Percentiles rank a stretch among this genome's conserved stretches.
Evolutionary conservation across 2,329 filamentous ascomycete species (phyloP).

Genomic region (Ophiocordyceps sinensis): DNA sequence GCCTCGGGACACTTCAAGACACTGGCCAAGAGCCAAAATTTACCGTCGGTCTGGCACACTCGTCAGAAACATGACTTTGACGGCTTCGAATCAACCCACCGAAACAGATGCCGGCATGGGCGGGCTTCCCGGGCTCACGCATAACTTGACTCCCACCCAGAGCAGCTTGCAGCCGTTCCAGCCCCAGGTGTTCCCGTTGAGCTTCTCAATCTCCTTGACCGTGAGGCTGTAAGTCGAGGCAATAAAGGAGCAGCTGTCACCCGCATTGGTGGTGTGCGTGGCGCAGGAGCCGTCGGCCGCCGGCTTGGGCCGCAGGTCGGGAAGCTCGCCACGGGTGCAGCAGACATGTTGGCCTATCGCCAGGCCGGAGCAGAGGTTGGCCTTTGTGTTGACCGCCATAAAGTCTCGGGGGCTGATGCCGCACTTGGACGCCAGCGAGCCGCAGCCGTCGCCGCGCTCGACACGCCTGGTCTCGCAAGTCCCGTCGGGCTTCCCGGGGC

Average conservation of each 20-base stretch:
- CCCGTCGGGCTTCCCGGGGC: no score
- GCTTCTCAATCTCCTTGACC: conserved; percentile 5
- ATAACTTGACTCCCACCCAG: conserved; percentile 6
- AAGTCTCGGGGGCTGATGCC: no score
- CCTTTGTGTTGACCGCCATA: no score
- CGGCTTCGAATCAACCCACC: conserved; percentile 10
- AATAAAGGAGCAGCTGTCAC: conserved; percentile 19
- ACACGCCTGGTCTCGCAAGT: no score
- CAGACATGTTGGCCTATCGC: conserved; percentile 19
- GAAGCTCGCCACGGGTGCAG: conserved; percentile 19
- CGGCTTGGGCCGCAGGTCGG: conserved; percentile 18
- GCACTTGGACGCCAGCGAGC: no score
- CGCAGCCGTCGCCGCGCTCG: no score
- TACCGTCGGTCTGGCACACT: no score
- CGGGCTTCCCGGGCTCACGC: conserved; percentile 8
- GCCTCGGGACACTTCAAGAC: no score
- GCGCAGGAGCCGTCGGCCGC: conserved; percentile 17
- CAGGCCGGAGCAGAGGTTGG: no score
- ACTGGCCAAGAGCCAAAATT: no score
- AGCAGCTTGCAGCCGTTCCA: conserved; percentile 9
- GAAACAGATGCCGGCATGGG: conserved; percentile 8
- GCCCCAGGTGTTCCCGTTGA: conserved; percentile 15
- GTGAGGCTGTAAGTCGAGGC: conserved; percentile 8
- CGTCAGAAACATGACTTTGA: no score
- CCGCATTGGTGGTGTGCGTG: conserved; percentile 13